Evolutionary conservation across 148 eudicot genomes (phyloP).

Genomic region (Fagopyrum esculentum): DNA sequence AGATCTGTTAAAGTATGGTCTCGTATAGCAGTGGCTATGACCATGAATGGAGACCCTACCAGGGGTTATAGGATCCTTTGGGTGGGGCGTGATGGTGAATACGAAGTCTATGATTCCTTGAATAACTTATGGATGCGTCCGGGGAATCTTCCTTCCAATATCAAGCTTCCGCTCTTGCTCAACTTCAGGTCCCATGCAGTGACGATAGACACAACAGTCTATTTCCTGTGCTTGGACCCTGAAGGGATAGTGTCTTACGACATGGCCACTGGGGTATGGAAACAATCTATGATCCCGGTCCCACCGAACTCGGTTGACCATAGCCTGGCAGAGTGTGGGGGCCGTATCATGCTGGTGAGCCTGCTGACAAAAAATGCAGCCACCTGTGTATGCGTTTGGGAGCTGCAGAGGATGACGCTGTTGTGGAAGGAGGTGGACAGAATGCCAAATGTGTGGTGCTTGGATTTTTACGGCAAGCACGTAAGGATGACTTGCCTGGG

Average conservation of each 20-base stretch:
- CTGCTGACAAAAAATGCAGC: constrained; percentile 81
- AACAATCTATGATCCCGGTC: constrained; percentile 57
- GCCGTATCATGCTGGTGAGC: constrained; percentile 69
- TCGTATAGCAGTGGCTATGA: constrained; percentile 82
- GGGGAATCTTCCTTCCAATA: constrained; percentile 43
- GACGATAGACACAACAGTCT: constrained; percentile 36
- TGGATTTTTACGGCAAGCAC: constrained; percentile 97
- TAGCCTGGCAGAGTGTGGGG: constrained; percentile 69
- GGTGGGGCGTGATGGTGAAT: constrained; percentile 80
- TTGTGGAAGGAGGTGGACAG: constrained; percentile 99
- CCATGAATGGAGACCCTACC: constrained; percentile 33
- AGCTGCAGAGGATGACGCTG: constrained; percentile 95
- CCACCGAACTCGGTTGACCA: constrained; percentile 66
- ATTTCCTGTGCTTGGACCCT: constrained; percentile 75
- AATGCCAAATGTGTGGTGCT: constrained; percentile 99
- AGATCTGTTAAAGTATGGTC: constrained; percentile 80
- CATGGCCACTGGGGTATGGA: constrained; percentile 56
- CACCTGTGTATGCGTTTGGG: constrained; percentile 95
- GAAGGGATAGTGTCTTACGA: constrained; percentile 79
- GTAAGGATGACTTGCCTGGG: constrained; percentile 87
- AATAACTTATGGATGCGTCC: constrained; percentile 54
- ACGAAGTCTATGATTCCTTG: constrained; percentile 68
- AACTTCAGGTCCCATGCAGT: constrained; percentile 77
- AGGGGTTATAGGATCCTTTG: constrained; percentile 72
- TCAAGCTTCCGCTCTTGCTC: constrained; percentile 63